Percentiles rank a stretch among this genome's conserved stretches.
Conservation (phyloP, 2,329 filamentous ascomycete genomes). For the Verticillium klebahnii region DNA sequence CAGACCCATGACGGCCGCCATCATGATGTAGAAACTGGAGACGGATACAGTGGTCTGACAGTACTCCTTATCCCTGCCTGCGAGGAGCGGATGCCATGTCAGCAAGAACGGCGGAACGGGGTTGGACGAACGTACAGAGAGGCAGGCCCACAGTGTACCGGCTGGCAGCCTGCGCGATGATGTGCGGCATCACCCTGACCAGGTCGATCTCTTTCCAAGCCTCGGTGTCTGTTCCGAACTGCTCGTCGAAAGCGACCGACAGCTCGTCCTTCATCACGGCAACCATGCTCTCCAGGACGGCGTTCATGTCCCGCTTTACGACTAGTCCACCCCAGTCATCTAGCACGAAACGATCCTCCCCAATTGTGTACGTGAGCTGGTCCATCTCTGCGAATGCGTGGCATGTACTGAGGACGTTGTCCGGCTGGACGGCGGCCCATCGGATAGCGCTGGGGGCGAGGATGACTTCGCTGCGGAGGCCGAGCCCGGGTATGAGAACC, state of each 20-base stretch:
- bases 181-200: conserved; percentile 15
- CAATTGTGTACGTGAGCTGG: conserved; percentile 30
- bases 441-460: conserved; percentile 33
- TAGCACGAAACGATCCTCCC: conserved; percentile 23
- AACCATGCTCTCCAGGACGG: conserved; percentile 26
- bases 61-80: conserved; percentile 29
- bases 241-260: conserved; percentile 24
- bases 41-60: conserved; percentile 21
- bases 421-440: conserved; percentile 34
- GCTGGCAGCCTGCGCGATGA: conserved; percentile 24
- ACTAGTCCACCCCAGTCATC: conserved; percentile 31
- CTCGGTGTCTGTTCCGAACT: conserved; percentile 26
- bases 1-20: conserved; percentile 24
- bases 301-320: conserved; percentile 30
- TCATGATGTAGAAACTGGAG: conserved; percentile 25
- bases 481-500: conserved; percentile 35
- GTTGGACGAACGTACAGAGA: conserved; percentile 20
- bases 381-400: conserved; percentile 33
- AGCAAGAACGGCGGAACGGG: background rate
- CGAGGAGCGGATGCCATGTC: background rate
- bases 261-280: conserved; percentile 29
- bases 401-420: conserved; percentile 25
- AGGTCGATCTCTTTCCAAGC: conserved; percentile 29
- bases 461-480: conserved; percentile 33
- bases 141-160: conserved; percentile 26